phyloP scores from a whole-genome alignment of 1,139 yeast genomes.

The Yamadazyma sp. region DNA sequence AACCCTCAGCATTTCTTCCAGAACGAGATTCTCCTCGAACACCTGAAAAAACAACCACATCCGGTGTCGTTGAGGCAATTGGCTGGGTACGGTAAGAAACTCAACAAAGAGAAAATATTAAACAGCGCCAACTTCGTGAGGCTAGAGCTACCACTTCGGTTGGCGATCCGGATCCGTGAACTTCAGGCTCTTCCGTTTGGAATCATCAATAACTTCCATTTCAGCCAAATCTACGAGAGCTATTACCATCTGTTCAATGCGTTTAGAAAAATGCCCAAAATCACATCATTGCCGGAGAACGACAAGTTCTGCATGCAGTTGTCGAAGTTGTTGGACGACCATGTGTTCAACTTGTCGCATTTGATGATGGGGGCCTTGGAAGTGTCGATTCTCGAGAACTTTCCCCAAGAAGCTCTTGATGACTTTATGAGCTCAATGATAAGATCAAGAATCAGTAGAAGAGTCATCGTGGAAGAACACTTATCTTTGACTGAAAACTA shows the following conservation, averaged over 20 bases:
- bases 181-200: slow-evolving; percentile 82
- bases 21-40: slow-evolving; percentile 68
- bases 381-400: slow-evolving; percentile 61
- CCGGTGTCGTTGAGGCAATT: slow-evolving; percentile 86
- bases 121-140: slow-evolving; percentile 86
- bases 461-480: slow-evolving; percentile 91
- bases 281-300: slow-evolving; percentile 71
- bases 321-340: slow-evolving; percentile 68
- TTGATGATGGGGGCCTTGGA: slow-evolving; percentile 92
- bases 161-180: slow-evolving; percentile 77
- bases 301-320: slow-evolving; percentile 66
- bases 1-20: slow-evolving; percentile 83
- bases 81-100: slow-evolving; percentile 82
- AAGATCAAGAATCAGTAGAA: slow-evolving; percentile 81
- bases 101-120: slow-evolving; percentile 77
- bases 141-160: slow-evolving; percentile 77
- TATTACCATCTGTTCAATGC: slow-evolving; percentile 85
- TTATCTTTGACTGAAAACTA: slow-evolving; percentile 71
- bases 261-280: slow-evolving; percentile 69
- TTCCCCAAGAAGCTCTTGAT: slow-evolving; percentile 67
- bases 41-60: slow-evolving; percentile 67
- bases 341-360: slow-evolving; percentile 78
- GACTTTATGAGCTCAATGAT: slow-evolving; percentile 71
- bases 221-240: slow-evolving; percentile 84
- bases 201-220: slow-evolving; percentile 79